Percentiles rank a stretch among this genome's conserved stretches.
Evolutionary conservation across 2,329 filamentous ascomycete genomes (phyloP).

Genomic region (Apiospora marii): DNA sequence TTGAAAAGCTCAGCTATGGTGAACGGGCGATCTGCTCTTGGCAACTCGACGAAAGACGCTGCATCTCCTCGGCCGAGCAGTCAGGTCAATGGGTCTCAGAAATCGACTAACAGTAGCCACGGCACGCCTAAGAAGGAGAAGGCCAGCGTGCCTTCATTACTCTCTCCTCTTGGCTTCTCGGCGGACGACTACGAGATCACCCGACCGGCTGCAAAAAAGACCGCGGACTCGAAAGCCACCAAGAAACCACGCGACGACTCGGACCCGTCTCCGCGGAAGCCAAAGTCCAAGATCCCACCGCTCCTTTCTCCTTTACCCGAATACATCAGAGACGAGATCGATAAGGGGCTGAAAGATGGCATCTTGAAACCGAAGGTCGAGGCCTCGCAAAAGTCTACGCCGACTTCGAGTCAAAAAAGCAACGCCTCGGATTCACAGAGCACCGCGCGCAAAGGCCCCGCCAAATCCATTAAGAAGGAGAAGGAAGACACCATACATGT

Average conservation of each 20-base stretch:
- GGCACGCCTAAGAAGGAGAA: slow-evolving; percentile 50
- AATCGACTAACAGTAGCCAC: slow-evolving; percentile 42
- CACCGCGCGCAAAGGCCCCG: slow-evolving; percentile 47
- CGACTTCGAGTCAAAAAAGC: slow-evolving; percentile 36
- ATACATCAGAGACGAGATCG: slow-evolving; percentile 30
- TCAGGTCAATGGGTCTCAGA: slow-evolving; percentile 53
- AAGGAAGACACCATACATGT: slow-evolving; percentile 23
- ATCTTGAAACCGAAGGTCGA: slow-evolving; percentile 6
- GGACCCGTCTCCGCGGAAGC: slow-evolving; percentile 49
- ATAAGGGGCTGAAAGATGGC: slow-evolving; percentile 27
- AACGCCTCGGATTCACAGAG: slow-evolving; percentile 43
- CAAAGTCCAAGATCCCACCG: slow-evolving; percentile 52
- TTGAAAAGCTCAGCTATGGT: slow-evolving; percentile 32
- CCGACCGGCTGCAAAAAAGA: slow-evolving; percentile 42
- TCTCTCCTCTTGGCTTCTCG: slow-evolving; percentile 60
- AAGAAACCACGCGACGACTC: slow-evolving; percentile 41
- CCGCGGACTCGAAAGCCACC: slow-evolving; percentile 37
- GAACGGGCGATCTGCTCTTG: slow-evolving; percentile 38
- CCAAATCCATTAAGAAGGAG: slow-evolving; percentile 45
- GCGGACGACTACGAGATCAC: slow-evolving; percentile 47
- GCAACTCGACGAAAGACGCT: slow-evolving; percentile 33
- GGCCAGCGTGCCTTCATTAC: slow-evolving; percentile 55
- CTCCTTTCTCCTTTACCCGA: slow-evolving; percentile 56
- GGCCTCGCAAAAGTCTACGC: not conserved
- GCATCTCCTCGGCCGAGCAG: slow-evolving; percentile 49